phyloP scores from a whole-genome alignment of 805 yeast species.

The Tetrapisispora fleetii region DNA sequence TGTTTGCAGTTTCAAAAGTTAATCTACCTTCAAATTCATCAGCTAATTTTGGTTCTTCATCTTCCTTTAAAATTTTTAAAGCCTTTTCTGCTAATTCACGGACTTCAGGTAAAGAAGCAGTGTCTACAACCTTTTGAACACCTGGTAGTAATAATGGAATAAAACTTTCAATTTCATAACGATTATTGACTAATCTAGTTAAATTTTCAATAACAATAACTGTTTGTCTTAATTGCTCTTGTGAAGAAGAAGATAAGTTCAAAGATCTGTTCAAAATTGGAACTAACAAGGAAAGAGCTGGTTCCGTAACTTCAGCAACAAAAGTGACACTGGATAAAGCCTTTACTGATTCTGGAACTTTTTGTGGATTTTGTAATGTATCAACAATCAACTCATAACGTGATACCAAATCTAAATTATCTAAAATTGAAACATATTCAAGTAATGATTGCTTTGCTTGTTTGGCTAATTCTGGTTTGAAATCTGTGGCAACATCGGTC shows the following conservation, averaged over 20 bases:
- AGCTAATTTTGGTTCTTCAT: constrained; percentile 40
- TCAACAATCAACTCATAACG: constrained; percentile 77
- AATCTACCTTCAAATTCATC: constrained; percentile 74
- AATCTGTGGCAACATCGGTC: constrained; percentile 86
- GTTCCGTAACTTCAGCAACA: constrained; percentile 97
- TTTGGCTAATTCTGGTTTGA: constrained; percentile 90
- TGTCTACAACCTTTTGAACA: constrained; percentile 73
- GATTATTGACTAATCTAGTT: constrained; percentile 90
- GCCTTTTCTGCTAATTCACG: constrained; percentile 90
- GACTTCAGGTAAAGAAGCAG: constrained; percentile 93
- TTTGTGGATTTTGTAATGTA: constrained; percentile 81
- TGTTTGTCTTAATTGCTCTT: constrained; percentile 93
- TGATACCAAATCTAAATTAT: constrained; percentile 84
- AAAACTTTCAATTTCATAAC: constrained; percentile 78
- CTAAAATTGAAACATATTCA: constrained; percentile 69
- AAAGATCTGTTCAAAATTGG: constrained; percentile 89
- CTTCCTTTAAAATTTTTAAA: constrained; percentile 66
- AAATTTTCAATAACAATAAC: constrained; percentile 92
- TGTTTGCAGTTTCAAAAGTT: constrained; percentile 41
- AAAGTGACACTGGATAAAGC: constrained; percentile 88
- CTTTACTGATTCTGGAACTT: constrained; percentile 82
- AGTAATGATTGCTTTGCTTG: constrained; percentile 67
- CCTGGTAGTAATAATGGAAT: constrained; percentile 89
- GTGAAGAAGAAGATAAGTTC: constrained; percentile 73
- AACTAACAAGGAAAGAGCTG: constrained; percentile 79